These are phyloP conservation scores for Botryotinia narcissicola DNA, from an alignment of 2,329 filamentous ascomycete genomes.

Conservation along the genomic window DNA sequence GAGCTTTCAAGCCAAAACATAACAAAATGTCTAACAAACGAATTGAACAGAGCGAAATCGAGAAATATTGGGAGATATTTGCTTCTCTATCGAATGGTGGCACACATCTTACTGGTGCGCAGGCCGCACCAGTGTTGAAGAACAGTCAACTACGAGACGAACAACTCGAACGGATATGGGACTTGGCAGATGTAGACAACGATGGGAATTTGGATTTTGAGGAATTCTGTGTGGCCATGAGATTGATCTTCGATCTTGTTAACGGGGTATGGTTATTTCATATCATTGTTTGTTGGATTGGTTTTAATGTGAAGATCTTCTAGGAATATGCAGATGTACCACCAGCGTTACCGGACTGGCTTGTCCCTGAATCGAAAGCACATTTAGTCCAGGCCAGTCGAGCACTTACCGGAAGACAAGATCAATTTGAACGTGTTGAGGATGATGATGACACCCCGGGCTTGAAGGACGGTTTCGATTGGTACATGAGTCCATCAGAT, in stretches of 20 bases:
- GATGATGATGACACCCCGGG: constrained; percentile 80
- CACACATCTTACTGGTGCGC: constrained; percentile 63
- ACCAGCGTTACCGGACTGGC: constrained; percentile 82
- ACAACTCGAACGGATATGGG: constrained; percentile 97
- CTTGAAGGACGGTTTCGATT: constrained; percentile 95
- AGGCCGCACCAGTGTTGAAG: constrained; percentile 69
- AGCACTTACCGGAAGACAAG: constrained; percentile 74
- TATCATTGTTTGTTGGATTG: background rate
- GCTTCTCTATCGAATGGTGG: constrained; percentile 63
- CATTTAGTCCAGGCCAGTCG: constrained; percentile 82
- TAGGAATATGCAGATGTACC: constrained; percentile 93
- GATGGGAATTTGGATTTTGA: constrained; percentile 98
- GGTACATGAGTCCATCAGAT: constrained; percentile 95
- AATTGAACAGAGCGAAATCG: constrained; percentile 72
- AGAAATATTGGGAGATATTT: constrained; percentile 80
- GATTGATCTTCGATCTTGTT: constrained; percentile 93
- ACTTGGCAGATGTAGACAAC: constrained; percentile 93
- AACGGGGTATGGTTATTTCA: constrained; percentile 67
- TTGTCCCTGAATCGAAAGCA: constrained; percentile 91
- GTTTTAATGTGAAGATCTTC: background rate
- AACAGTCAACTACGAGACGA: constrained; percentile 70
- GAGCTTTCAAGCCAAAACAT: constrained; percentile 2
- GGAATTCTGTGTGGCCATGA: constrained; percentile 99
- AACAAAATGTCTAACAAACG: constrained; percentile 45
- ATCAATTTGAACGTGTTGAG: constrained; percentile 81